These are phyloP conservation scores for Trichoderma arundinaceum DNA, from an alignment of 2,329 filamentous ascomycete species.

Conservation along the genomic window DNA sequence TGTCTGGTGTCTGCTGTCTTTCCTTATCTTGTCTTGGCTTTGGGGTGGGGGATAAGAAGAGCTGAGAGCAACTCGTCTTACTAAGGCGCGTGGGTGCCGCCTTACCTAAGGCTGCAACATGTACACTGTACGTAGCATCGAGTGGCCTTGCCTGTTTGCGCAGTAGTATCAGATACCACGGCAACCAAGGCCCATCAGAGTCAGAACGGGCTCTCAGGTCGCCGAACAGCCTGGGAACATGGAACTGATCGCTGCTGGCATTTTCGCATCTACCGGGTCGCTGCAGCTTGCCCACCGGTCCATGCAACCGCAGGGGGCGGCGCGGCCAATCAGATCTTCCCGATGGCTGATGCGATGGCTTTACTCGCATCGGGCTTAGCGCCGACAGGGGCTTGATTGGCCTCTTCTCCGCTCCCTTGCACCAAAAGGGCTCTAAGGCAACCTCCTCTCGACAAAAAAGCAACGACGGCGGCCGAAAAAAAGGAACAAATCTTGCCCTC, in stretches of 20 bases:
- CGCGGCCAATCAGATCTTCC: slow-evolving; percentile 9
- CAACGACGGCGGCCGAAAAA: slow-evolving; percentile 17
- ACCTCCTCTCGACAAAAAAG: slow-evolving; percentile 30
- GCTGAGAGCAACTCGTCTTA: slow-evolving; percentile 2
- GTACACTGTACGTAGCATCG: not conserved
- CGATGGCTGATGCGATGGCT: slow-evolving; percentile 8
- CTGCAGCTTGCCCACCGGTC: slow-evolving; percentile 22
- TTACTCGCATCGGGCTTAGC: slow-evolving; percentile 16
- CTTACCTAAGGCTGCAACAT: not conserved
- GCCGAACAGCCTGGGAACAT: too few species aligned
- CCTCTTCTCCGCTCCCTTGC: slow-evolving; percentile 28
- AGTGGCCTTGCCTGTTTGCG: too few species aligned
- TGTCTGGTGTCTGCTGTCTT: too few species aligned
- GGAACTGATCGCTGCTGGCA: slow-evolving; percentile 9
- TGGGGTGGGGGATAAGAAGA: not conserved
- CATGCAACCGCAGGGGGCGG: slow-evolving; percentile 2
- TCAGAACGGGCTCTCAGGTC: too few species aligned
- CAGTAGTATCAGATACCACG: too few species aligned
- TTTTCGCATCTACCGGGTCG: slow-evolving; percentile 7
- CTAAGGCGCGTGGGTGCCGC: too few species aligned
- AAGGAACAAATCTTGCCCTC: slow-evolving; percentile 17
- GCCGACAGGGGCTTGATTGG: slow-evolving; percentile 19
- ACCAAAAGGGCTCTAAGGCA: slow-evolving; percentile 28
- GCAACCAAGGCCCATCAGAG: too few species aligned
- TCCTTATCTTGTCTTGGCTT: slow-evolving; percentile 14